These are phyloP conservation scores for Sporothrix brunneoviolacea DNA, from an alignment of 2,329 filamentous ascomycete species.

Conservation along the genomic window DNA sequence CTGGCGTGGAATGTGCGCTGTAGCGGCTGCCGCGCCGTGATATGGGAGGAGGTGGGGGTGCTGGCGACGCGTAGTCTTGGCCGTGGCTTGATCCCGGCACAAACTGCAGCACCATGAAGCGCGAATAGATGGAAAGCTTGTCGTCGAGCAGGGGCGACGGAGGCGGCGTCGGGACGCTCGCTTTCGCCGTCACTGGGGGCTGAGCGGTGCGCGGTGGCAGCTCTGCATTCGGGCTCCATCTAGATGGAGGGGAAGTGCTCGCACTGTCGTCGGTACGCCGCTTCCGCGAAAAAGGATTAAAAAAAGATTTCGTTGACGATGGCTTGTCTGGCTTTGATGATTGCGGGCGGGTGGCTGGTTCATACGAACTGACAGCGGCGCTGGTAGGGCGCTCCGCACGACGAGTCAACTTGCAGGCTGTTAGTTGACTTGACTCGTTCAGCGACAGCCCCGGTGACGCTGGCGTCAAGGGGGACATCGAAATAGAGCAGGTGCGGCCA, in stretches of 20 bases:
- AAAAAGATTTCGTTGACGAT: constrained; percentile 10
- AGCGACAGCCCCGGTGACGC: too few relatives aligned
- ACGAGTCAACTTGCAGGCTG: too few relatives aligned
- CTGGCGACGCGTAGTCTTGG: constrained; percentile 22
- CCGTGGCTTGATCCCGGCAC: constrained; percentile 9
- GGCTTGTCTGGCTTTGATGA: background rate
- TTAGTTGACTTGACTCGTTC: too few relatives aligned
- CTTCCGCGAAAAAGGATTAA: constrained; percentile 17
- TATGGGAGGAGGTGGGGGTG: constrained; percentile 10
- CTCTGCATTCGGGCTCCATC: background rate
- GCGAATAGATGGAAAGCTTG: constrained; percentile 21
- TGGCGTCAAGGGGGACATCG: too few relatives aligned
- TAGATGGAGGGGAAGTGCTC: background rate
- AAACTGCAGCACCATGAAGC: constrained; percentile 26
- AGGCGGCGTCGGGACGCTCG: too few relatives aligned
- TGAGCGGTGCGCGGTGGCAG: background rate
- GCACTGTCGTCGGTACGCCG: background rate
- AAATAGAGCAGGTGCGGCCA: too few relatives aligned
- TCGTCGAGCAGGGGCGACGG: background rate
- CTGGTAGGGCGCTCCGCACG: background rate
- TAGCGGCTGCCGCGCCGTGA: constrained; percentile 13
- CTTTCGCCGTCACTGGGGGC: background rate
- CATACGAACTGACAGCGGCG: background rate
- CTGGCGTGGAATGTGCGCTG: constrained; percentile 20
- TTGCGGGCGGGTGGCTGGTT: background rate